Evolutionary conservation across 768 basidiomycete species (phyloP).

Genomic region (Dioszegia crocea): DNA sequence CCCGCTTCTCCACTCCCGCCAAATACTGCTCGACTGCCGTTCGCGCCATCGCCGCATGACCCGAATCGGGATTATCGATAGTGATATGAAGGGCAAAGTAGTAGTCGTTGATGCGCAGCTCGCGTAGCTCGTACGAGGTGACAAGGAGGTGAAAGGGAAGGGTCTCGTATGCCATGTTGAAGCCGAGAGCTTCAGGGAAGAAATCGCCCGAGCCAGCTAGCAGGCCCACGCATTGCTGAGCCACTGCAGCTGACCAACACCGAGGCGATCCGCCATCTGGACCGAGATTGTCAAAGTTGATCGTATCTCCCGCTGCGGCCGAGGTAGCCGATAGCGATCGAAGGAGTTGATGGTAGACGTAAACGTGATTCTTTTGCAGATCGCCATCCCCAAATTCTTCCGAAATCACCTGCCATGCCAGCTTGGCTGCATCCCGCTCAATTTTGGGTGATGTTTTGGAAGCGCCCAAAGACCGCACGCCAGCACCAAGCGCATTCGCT

Average conservation of each 20-base stretch:
- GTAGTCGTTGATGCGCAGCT: constrained; percentile 41
- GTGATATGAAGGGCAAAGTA: constrained; percentile 46
- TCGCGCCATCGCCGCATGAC: constrained; percentile 39
- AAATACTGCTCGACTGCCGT: constrained; percentile 38
- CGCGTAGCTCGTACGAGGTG: constrained; percentile 33
- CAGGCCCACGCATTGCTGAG: constrained; percentile 42
- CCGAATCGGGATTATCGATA: constrained; percentile 43
- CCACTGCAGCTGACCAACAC: constrained; percentile 44
- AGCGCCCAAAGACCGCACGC: neutral
- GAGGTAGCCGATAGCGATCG: constrained; percentile 14
- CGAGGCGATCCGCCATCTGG: constrained; percentile 31
- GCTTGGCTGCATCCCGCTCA: constrained; percentile 28
- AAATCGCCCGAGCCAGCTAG: constrained; percentile 30
- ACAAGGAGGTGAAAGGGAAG: constrained; percentile 45
- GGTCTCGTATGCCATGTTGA: constrained; percentile 47
- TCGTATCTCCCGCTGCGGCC: constrained; percentile 14
- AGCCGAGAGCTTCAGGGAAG: constrained; percentile 45
- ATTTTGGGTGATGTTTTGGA: neutral
- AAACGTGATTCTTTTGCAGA: constrained; percentile 40
- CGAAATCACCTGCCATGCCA: constrained; percentile 45
- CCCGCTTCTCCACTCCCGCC: constrained; percentile 22
- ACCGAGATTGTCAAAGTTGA: constrained; percentile 32
- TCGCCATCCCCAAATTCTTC: constrained; percentile 48
- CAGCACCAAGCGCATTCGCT: constrained; percentile 1
- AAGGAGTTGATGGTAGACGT: constrained; percentile 32